Percentiles rank a stretch among this genome's conserved stretches.
phyloP scores from a whole-genome alignment of 1,284 basidiomycete genomes.

The Cryptococcus sp. region DNA sequence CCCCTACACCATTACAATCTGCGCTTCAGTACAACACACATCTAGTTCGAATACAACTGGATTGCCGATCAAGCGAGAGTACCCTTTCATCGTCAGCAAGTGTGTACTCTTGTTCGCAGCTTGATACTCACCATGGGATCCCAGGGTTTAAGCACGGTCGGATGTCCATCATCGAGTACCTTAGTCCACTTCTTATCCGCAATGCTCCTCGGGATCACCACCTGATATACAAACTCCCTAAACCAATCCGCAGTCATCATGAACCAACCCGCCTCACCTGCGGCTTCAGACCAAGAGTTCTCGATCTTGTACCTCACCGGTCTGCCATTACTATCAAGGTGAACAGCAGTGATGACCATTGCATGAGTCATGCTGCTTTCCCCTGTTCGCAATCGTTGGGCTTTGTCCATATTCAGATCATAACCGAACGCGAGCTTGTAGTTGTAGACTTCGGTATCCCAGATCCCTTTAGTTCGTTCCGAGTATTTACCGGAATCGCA shows the following conservation, averaged over 20 bases:
- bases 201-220: constrained; percentile 76
- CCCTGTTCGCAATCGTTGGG: constrained; percentile 69
- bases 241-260: constrained; percentile 92
- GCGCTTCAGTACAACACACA: too few relatives aligned
- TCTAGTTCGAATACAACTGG: too few relatives aligned
- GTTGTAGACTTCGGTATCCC: constrained; percentile 80
- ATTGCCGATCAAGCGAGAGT: background rate
- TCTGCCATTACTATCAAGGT: constrained; percentile 69
- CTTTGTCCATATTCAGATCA: constrained; percentile 65
- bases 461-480: constrained; percentile 59
- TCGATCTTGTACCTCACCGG: constrained; percentile 88
- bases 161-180: constrained; percentile 66
- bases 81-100: background rate
- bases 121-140: constrained; percentile 67
- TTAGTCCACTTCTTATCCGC: constrained; percentile 73
- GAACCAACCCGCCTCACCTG: constrained; percentile 82
- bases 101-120: background rate
- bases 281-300: constrained; percentile 85
- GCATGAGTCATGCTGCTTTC: constrained; percentile 59
- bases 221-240: constrained; percentile 67
- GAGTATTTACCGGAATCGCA: constrained; percentile 58
- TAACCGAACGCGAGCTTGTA: constrained; percentile 70
- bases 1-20: too few relatives aligned
- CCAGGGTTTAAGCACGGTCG: constrained; percentile 71
- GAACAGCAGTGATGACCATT: constrained; percentile 87